These are phyloP conservation scores for Termitomyces sp. DNA, from an alignment of 768 basidiomycete genomes.

Conservation along the genomic window DNA sequence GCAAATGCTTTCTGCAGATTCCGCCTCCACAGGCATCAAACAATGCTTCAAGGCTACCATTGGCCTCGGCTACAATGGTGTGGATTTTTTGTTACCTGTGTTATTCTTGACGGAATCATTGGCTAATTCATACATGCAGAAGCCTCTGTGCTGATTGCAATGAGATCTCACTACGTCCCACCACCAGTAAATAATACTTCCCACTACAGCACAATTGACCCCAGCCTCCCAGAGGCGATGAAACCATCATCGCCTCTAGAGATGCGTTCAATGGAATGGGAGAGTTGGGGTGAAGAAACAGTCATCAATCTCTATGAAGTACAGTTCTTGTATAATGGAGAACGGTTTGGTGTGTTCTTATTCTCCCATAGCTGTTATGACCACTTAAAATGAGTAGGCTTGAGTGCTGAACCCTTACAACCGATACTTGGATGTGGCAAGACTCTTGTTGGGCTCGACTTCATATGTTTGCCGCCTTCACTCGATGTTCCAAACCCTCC, in stretches of 20 bases:
- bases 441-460: constrained; percentile 43
- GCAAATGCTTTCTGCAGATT: constrained; percentile 29
- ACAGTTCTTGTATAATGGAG: constrained; percentile 46
- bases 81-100: not conserved
- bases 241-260: constrained; percentile 25
- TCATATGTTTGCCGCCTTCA: constrained; percentile 34
- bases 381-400: constrained; percentile 27
- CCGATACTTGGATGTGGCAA: constrained; percentile 38
- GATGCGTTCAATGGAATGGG: constrained; percentile 40
- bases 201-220: constrained; percentile 41
- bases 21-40: constrained; percentile 35
- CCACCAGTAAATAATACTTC: constrained; percentile 20
- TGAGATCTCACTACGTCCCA: constrained; percentile 55
- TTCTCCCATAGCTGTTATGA: constrained; percentile 1
- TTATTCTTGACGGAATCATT: not conserved
- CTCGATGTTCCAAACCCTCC: constrained; percentile 7
- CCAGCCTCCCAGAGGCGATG: constrained; percentile 36
- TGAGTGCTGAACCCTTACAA: constrained; percentile 43
- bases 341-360: constrained; percentile 38
- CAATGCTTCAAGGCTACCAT: constrained; percentile 60
- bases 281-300: constrained; percentile 58
- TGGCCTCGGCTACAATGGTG: constrained; percentile 61
- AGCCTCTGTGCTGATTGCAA: constrained; percentile 58
- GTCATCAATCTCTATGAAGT: constrained; percentile 64
- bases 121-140: constrained; percentile 35